Evolutionary conservation across 371 early-diverging fungal genomes (phyloP).

Genomic region (Zopfochytrium polystomum): DNA sequence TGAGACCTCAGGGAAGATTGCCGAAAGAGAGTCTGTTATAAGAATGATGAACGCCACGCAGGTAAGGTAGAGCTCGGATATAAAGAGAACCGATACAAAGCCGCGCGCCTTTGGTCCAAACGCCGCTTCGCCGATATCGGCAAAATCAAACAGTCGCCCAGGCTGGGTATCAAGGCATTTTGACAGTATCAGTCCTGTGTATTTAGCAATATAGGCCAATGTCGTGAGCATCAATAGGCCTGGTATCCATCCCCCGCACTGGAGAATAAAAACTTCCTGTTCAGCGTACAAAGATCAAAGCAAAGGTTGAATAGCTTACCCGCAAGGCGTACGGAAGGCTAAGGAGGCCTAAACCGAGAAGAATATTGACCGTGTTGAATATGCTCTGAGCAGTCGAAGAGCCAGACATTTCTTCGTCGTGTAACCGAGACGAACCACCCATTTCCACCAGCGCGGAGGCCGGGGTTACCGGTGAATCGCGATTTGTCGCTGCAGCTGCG

Average conservation of each 20-base stretch:
- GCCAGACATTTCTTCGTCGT: conserved; percentile 24
- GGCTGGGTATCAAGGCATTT: conserved; percentile 16
- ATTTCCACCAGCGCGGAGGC: conserved; percentile 18
- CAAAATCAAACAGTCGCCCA: conserved; percentile 45
- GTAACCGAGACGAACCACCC: conserved; percentile 11
- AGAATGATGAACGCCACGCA: conserved; percentile 56
- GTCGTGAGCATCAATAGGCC: conserved; percentile 54
- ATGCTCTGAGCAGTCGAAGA: conserved; percentile 52
- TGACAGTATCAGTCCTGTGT: conserved; percentile 17
- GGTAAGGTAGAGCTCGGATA: conserved; percentile 64
- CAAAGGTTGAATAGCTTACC: conserved; percentile 22
- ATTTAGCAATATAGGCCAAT: conserved; percentile 52
- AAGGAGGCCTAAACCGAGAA: conserved; percentile 62
- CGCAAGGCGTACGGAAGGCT: conserved; percentile 61
- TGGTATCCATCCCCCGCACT: conserved; percentile 59
- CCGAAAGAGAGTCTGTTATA: conserved; percentile 54
- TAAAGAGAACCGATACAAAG: conserved; percentile 50
- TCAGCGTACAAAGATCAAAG: no score
- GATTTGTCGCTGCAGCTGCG: conserved; percentile 7
- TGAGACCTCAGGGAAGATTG: conserved; percentile 41
- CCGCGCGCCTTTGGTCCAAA: conserved; percentile 62
- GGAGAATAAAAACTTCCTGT: conserved; percentile 8
- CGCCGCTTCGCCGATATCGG: conserved; percentile 66
- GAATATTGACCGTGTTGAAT: conserved; percentile 57
- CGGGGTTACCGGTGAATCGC: conserved; percentile 5